phyloP scores from a whole-genome alignment of 2,329 filamentous ascomycete species.

The Alternaria metachromatica region DNA sequence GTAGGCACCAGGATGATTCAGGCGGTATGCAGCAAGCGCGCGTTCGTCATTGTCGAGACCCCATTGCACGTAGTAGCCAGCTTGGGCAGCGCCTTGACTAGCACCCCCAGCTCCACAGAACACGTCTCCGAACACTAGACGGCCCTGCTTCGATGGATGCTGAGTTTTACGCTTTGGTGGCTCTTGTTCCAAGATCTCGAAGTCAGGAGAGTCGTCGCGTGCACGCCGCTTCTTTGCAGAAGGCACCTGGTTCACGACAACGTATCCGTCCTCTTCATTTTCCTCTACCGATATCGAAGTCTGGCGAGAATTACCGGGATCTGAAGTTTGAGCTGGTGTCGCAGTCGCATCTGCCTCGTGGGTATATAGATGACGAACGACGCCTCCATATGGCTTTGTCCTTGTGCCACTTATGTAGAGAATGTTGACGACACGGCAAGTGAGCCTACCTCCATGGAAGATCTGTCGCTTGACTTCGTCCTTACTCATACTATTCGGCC shows the following conservation, averaged over 20 bases:
- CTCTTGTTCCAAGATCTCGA: neutral
- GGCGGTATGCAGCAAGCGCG: conserved; percentile 18
- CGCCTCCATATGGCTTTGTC: conserved; percentile 6
- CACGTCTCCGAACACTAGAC: conserved; percentile 19
- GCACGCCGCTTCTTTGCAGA: neutral
- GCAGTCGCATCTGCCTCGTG: neutral
- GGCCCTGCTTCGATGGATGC: neutral
- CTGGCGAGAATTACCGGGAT: neutral
- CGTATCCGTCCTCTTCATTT: neutral
- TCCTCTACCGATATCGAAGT: neutral
- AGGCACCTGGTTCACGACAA: neutral
- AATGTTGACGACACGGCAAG: conserved; percentile 1
- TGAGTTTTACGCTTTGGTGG: neutral
- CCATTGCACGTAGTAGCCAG: conserved; percentile 14
- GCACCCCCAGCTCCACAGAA: conserved; percentile 35
- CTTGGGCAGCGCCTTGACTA: conserved; percentile 27
- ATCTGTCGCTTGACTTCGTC: neutral
- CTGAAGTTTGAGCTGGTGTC: neutral
- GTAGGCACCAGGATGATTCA: conserved; percentile 16
- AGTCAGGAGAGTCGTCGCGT: neutral
- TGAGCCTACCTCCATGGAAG: conserved; percentile 1
- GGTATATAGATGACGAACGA: conserved; percentile 5
- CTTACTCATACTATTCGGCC: neutral
- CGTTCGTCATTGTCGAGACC: conserved; percentile 26
- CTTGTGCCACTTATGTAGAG: neutral